Evolutionary conservation across 805 yeast genomes (phyloP).

Genomic region (Diddensiella caesifluorescens): DNA sequence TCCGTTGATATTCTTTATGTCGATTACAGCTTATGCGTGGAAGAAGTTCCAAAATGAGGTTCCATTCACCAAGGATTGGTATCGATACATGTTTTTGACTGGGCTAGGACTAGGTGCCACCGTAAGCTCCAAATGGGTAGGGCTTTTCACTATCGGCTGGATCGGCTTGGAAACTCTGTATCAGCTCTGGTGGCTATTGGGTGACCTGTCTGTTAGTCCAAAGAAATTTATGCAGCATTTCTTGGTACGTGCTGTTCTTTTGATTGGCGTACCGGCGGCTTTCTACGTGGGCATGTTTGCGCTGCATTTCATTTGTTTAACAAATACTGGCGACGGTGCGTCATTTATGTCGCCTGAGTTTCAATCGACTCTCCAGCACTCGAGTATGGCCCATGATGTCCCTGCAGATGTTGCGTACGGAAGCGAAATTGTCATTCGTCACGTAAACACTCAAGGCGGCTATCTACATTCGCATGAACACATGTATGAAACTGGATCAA

Average conservation of each 20-base stretch:
- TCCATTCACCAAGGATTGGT: conserved; percentile 51
- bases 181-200: conserved; percentile 63
- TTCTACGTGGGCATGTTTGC: conserved; percentile 55
- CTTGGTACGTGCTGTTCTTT: conserved; percentile 36
- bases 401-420: conserved; percentile 73
- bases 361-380: conserved; percentile 51
- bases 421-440: conserved; percentile 65
- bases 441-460: conserved; percentile 60
- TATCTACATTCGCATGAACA: conserved; percentile 75
- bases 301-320: conserved; percentile 46
- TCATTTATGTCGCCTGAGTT: conserved; percentile 61
- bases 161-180: conserved; percentile 43
- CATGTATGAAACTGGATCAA: conserved; percentile 58
- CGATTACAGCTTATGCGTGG: conserved; percentile 47
- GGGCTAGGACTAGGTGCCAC: conserved; percentile 50
- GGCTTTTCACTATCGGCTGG: conserved; percentile 65
- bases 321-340: conserved; percentile 52
- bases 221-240: conserved; percentile 38
- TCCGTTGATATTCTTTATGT: conserved; percentile 39
- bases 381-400: conserved; percentile 35
- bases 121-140: conserved; percentile 65
- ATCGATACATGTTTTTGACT: conserved; percentile 41
- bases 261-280: conserved; percentile 50
- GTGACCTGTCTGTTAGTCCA: conserved; percentile 54
- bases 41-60: conserved; percentile 43